Base-by-base conservation (phyloP, 352 stramenopile species). In the Vaucheria bursata region DNA sequence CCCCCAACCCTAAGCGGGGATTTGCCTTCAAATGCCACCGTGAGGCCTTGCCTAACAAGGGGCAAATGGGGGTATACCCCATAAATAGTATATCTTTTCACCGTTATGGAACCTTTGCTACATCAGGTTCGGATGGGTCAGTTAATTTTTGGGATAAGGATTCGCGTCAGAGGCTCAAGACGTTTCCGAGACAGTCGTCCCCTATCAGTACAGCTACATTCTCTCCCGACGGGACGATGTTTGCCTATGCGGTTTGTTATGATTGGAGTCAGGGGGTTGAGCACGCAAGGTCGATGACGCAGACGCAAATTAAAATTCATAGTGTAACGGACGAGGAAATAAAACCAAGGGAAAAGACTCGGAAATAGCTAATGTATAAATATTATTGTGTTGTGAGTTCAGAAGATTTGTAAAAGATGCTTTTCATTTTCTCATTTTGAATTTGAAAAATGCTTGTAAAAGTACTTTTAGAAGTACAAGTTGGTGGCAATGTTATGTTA, bases 101-200 rank as follows among this genome's bases (percentile, higher is more conserved):
- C 83, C 90, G 91, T 79, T 91, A 87, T 79, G 94, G 94, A 38
- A 98, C 93, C n/a, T 97, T 98, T 85, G 90, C 93, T 0, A 98
- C 95, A 8, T 91, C 94, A 1, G 95, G 95, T 8, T 88, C 89
- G 33, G 94, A 98, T 82, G 94, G 94, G 65, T 92, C 95, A 45
- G 97, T 95, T 77, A 97, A 93, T 84, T 98, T 98, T 86, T 98
- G 95, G 95, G 94, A 98, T 88, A 97, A 98, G 86, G 93, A 98
- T 81, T 95, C 93, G 25, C 95, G 95, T 37, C 93, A 98, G 85
- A 90, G 95, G 75, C 89, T 98, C 69, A 98, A 97, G 87, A 86
- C 85, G 4, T 93, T 93, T 69, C 83, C 82, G 74, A 93, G 91
- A 87, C 87, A 85, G 87, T 91, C 86, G 36, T 85, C 79, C 12